Evolutionary conservation across 2,329 filamentous ascomycete genomes (phyloP).

Genomic region (Curvularia spicifera): DNA sequence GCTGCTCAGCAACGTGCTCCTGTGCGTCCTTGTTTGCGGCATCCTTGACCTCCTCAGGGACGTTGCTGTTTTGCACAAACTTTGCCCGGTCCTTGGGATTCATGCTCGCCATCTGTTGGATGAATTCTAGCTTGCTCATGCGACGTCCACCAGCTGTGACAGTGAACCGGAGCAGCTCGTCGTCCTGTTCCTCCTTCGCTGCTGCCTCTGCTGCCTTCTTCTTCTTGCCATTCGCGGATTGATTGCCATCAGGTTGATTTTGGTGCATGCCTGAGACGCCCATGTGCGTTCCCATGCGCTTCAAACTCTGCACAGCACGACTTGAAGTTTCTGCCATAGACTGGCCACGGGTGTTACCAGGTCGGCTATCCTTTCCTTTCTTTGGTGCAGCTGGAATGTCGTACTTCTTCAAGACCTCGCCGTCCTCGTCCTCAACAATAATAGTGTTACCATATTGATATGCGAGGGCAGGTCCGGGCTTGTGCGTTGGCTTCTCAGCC

Average conservation of each 20-base stretch:
- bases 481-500: slow-evolving; percentile 44
- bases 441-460: slow-evolving; percentile 90
- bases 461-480: slow-evolving; percentile 74
- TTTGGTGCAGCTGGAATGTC: slow-evolving; percentile 67
- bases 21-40: slow-evolving; percentile 54
- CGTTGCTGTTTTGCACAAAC: slow-evolving; percentile 56
- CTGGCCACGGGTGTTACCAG: slow-evolving; percentile 36
- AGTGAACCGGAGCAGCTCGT: slow-evolving; percentile 76
- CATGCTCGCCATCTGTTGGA: slow-evolving; percentile 73
- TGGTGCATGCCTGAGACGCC: slow-evolving; percentile 45
- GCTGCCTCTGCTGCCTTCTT: slow-evolving; percentile 25
- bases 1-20: slow-evolving; percentile 42
- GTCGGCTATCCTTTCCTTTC: slow-evolving; percentile 33
- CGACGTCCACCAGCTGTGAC: slow-evolving; percentile 74
- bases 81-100: slow-evolving; percentile 68
- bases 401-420: slow-evolving; percentile 85
- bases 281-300: slow-evolving; percentile 63
- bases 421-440: slow-evolving; percentile 85
- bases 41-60: slow-evolving; percentile 56
- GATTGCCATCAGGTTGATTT: slow-evolving; percentile 30
- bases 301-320: slow-evolving; percentile 53
- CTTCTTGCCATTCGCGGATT: slow-evolving; percentile 30
- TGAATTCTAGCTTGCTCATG: slow-evolving; percentile 82
- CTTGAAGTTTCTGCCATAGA: slow-evolving; percentile 43
- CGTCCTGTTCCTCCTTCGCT: slow-evolving; percentile 64